These are phyloP conservation scores for Trichoderma cornu-damae DNA, from an alignment of 2,329 filamentous ascomycete species.

Conservation along the genomic window DNA sequence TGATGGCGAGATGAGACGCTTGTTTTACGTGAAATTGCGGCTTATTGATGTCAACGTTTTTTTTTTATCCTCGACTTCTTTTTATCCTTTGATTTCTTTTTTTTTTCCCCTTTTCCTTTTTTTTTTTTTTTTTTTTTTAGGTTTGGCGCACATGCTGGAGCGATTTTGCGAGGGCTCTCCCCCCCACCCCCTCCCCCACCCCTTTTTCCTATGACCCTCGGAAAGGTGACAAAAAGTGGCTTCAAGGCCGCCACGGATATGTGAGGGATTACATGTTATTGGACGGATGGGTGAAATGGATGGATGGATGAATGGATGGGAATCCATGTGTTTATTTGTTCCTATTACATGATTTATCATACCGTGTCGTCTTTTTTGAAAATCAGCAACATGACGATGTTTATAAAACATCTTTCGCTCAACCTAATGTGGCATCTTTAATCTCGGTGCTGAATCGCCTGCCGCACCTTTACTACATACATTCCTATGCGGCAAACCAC, in stretches of 20 bases:
- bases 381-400: background rate
- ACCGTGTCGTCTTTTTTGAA: background rate
- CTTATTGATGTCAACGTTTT: conserved; percentile 9
- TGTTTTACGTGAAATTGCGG: background rate
- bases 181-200: too few species aligned
- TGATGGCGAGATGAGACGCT: conserved; percentile 1
- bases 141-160: conserved; percentile 14
- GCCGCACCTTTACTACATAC: background rate
- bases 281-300: conserved; percentile 2
- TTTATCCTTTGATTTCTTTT: too few species aligned
- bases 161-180: conserved; percentile 6
- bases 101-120: too few species aligned
- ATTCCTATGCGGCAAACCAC: background rate
- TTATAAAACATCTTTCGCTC: background rate
- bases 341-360: background rate
- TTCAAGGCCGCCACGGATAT: conserved; percentile 12
- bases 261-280: conserved; percentile 11
- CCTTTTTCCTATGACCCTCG: background rate
- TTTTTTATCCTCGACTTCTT: too few species aligned
- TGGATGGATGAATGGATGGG: conserved; percentile 8
- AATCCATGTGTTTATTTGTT: background rate
- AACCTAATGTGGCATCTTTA: background rate
- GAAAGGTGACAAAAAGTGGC: conserved; percentile 1
- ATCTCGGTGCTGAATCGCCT: conserved; percentile 3
- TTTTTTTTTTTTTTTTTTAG: background rate